A percentile compares a stretch with the other conserved stretches of the same genome.
These are phyloP conservation scores for Marchantia polymorpha DNA, from an alignment of 225 moss, liverwort and hornwort genomes.

Conservation along the genomic window DNA sequence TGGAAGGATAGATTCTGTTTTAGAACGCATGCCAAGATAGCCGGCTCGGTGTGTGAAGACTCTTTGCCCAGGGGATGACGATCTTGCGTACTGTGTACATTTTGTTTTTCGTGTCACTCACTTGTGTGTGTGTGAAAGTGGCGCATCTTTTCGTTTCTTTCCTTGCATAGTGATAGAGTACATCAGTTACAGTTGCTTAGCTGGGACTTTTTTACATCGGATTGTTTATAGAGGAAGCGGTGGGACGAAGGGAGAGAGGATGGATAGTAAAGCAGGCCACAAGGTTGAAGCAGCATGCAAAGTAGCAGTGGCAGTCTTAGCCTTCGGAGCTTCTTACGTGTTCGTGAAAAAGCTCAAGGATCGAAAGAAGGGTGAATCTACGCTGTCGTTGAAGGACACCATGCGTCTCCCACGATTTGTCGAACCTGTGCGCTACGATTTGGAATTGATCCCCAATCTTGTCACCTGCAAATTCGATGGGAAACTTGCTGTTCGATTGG, in stretches of 20 bases:
- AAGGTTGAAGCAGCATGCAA: too few species aligned
- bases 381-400: slow-evolving; percentile 37
- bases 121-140: slow-evolving; percentile 12
- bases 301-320: not conserved
- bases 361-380: slow-evolving; percentile 2
- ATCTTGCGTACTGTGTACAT: slow-evolving; percentile 14
- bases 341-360: slow-evolving; percentile 13
- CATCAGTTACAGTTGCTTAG: not conserved
- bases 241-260: slow-evolving; percentile 3
- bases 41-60: not conserved
- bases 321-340: slow-evolving; percentile 21
- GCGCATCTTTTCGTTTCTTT: not conserved
- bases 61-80: not conserved
- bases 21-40: not conserved
- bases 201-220: not conserved
- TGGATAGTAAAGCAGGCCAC: slow-evolving; percentile 19
- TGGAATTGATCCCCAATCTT: slow-evolving; percentile 65
- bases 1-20: not conserved
- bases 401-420: slow-evolving; percentile 56
- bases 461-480: slow-evolving; percentile 64
- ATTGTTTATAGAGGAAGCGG: not conserved
- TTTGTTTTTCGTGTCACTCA: slow-evolving; percentile 17
- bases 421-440: slow-evolving; percentile 55
- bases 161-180: not conserved
- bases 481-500: slow-evolving; percentile 48